Evolutionary conservation across 257 asterid genomes (phyloP).

Genomic region (Ajuga chamaepitys): DNA sequence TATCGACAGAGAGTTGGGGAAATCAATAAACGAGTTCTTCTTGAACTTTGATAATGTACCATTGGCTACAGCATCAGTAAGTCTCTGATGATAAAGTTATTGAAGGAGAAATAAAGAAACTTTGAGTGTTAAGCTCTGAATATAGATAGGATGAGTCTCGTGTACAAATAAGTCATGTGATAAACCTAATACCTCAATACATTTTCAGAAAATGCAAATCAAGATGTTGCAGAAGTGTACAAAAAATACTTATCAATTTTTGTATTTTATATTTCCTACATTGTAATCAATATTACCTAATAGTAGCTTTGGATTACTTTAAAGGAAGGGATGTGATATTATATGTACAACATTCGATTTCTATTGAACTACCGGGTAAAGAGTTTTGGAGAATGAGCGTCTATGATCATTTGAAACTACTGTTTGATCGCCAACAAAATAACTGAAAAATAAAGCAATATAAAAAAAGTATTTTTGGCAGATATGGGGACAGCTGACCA

Average conservation of each 20-base stretch:
- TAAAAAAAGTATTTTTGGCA: not conserved
- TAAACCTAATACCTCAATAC: not conserved
- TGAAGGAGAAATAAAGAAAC: not conserved
- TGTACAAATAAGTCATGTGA: not conserved
- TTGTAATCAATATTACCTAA: not conserved
- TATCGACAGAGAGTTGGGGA: conserved; percentile 64
- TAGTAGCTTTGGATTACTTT: not conserved
- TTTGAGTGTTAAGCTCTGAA: not conserved
- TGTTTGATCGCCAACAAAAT: not conserved
- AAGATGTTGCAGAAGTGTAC: not conserved
- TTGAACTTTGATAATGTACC: conserved; percentile 58
- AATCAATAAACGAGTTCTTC: conserved; percentile 77
- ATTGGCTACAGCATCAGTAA: conserved; percentile 96
- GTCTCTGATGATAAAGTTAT: conserved; percentile 16
- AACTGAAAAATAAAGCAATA: not conserved
- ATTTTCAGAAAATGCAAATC: not conserved
- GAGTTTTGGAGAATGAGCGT: not conserved
- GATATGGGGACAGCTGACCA: not conserved
- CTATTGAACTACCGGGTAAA: not conserved
- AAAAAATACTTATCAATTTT: not conserved
- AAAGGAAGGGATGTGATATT: not conserved
- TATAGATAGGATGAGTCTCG: conserved; percentile 1
- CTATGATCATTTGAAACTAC: not conserved
- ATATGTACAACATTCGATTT: not conserved
- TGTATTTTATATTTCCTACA: not conserved